Base-by-base conservation (phyloP, 306 rosid species). In the Trichosanthes truncata region DNA sequence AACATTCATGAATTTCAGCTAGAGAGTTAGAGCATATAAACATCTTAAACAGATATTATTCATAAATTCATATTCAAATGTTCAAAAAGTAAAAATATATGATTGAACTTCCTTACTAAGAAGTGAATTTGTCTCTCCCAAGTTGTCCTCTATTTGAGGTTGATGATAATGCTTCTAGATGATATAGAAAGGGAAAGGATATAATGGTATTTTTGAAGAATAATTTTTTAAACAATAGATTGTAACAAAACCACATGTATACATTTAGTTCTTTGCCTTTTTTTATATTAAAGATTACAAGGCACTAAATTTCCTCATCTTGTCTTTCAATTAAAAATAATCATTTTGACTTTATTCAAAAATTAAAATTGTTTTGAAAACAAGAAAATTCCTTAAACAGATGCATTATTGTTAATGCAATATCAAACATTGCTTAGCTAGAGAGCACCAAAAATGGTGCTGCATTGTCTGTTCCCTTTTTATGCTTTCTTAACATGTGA, bases 241-340 rank as follows among this genome's bases (percentile, higher is more conserved):
- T 1, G 74, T 10, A 38, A 67, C 74, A 38, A 67, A 67, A 67
- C 20, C 74, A 67, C 51, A 67, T 67, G 74, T 41, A 67, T 38
- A 67, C 49, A 38, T 67, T n/a, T 66, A 5, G 7, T 9, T 36
- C 11, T 3, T 38, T 38, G 0, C 7, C 7, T 0, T 11, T 41
- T n/a, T 40, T 5, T 41, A 43, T 43, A 69, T 21, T 69, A 69
- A 9, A 69, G 12, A 23, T 36, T 23, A 43, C 6, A 69, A 41
- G 76, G 35, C 76, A 69, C 76, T 69, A 69, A 43, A 69, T 69
- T 69, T 69, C 76, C 53, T 41, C 76, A 43, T 69, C 76, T 68
- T 68, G 76, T 69, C 38, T 43, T 69, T 21, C 6, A 12, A 69
- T 41, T 41, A 23, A 23, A 41, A 69, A 69, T n/a, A 68, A 40